Evolutionary conservation across 805 yeast species (phyloP).

Genomic region (Saccharomycopsis sp.): DNA sequence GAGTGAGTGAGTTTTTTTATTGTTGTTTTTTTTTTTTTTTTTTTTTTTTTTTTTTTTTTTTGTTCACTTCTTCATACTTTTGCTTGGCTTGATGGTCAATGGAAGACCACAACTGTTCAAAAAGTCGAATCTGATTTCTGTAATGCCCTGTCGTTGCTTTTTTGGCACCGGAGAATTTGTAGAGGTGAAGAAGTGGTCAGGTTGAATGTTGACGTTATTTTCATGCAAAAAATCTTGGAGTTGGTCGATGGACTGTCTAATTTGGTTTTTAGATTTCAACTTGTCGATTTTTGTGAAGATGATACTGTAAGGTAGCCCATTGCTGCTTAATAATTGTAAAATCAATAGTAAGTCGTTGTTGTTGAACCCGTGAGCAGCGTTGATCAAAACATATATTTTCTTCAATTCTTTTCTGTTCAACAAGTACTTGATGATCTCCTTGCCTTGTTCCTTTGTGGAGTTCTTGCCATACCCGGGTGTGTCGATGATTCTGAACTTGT

Average conservation of each 20-base stretch:
- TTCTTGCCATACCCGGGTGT: conserved; percentile 85
- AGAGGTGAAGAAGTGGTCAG: conserved; percentile 18
- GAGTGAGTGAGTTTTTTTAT: background rate
- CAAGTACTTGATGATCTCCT: conserved; percentile 55
- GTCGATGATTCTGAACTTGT: conserved; percentile 60
- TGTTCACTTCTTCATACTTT: conserved; percentile 6
- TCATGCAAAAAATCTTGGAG: conserved; percentile 33
- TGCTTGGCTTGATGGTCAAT: conserved; percentile 7
- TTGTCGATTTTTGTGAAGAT: conserved; percentile 72
- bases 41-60: background rate
- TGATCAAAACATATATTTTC: conserved; percentile 53
- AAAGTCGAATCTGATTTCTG: conserved; percentile 15
- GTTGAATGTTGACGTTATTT: conserved; percentile 23
- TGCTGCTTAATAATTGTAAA: conserved; percentile 37
- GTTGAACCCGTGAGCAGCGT: conserved; percentile 50
- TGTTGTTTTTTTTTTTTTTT: background rate
- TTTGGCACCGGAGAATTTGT: conserved; percentile 1
- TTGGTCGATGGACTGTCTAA: conserved; percentile 27
- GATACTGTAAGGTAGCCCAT: conserved; percentile 64
- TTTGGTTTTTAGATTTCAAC: conserved; percentile 24
- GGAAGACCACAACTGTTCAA: conserved; percentile 17
- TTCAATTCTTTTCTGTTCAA: conserved; percentile 42
- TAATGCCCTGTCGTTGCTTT: conserved; percentile 16
- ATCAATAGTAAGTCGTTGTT: conserved; percentile 44
- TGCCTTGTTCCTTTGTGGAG: conserved; percentile 62